Evolutionary conservation across 768 basidiomycete genomes (phyloP).

Genomic region (Panellus pusillus): DNA sequence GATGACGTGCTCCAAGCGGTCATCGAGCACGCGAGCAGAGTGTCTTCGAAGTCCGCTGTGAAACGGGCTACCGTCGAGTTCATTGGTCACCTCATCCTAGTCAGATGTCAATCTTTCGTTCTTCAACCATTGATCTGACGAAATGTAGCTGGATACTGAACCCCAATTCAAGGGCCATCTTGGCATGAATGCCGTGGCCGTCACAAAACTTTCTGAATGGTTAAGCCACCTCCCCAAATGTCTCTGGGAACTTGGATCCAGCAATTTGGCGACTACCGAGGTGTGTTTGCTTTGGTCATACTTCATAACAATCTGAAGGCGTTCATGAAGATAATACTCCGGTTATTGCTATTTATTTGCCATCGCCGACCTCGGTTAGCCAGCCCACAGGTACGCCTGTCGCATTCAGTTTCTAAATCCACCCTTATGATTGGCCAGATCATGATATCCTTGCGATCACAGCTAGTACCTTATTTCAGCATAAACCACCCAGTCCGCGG

Average conservation of each 20-base stretch:
- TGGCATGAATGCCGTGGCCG: slow-evolving; percentile 30
- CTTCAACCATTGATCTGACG: background rate
- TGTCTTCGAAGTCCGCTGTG: slow-evolving; percentile 57
- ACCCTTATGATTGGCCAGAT: slow-evolving; percentile 36
- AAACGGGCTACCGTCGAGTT: slow-evolving; percentile 77
- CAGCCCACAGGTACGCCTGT: slow-evolving; percentile 41
- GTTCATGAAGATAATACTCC: slow-evolving; percentile 49
- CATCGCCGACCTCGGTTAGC: slow-evolving; percentile 55
- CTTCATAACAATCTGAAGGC: background rate
- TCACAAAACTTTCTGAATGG: slow-evolving; percentile 53
- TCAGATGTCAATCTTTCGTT: slow-evolving; percentile 36
- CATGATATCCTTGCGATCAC: slow-evolving; percentile 50
- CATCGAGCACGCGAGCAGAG: slow-evolving; percentile 64
- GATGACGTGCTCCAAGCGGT: slow-evolving; percentile 51
- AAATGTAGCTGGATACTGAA: slow-evolving; percentile 58
- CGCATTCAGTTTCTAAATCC: background rate
- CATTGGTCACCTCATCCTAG: slow-evolving; percentile 66
- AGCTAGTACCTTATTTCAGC: slow-evolving; percentile 78
- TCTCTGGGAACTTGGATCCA: slow-evolving; percentile 80
- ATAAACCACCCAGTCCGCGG: slow-evolving; percentile 77
- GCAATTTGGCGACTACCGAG: slow-evolving; percentile 58
- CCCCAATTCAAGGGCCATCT: slow-evolving; percentile 53
- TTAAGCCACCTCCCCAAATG: slow-evolving; percentile 72
- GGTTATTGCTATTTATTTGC: slow-evolving; percentile 59
- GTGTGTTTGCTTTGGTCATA: slow-evolving; percentile 33